phyloP scores from a whole-genome alignment of 148 eudicot species.

The Amaranthus hypochondriacus region DNA sequence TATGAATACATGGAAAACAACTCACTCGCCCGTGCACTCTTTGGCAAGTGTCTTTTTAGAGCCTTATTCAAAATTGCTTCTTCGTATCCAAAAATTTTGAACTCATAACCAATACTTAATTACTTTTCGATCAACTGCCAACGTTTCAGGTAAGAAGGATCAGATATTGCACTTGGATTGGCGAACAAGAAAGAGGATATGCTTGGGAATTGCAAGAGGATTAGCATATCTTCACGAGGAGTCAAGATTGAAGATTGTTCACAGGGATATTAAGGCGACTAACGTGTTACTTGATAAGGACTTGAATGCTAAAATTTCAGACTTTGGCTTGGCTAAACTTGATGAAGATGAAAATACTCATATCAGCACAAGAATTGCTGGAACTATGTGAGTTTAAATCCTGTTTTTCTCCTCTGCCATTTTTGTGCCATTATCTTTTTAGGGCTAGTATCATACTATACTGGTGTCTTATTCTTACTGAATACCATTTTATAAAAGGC shows the following conservation, averaged over 20 bases:
- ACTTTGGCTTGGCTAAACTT: conserved; percentile 87
- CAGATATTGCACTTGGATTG: conserved; percentile 39
- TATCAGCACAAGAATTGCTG: conserved; percentile 72
- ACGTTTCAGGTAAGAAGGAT: conserved; percentile 31
- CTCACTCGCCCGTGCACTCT: conserved; percentile 69
- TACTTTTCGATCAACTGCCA: not conserved
- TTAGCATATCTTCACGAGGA: conserved; percentile 57
- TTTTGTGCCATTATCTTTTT: too few species aligned
- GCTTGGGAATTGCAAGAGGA: conserved; percentile 50
- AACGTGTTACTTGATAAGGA: conserved; percentile 74
- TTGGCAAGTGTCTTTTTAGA: conserved; percentile 38
- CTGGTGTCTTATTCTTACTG: too few species aligned
- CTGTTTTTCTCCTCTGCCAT: not conserved
- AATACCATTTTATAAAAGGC: too few species aligned
- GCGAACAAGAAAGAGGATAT: conserved; percentile 46
- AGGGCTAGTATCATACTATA: too few species aligned
- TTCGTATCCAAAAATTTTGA: not conserved
- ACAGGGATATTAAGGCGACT: conserved; percentile 82
- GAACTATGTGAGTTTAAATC: conserved; percentile 55
- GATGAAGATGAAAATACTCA: conserved; percentile 77
- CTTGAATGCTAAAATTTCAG: conserved; percentile 73
- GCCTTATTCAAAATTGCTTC: not conserved
- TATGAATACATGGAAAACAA: conserved; percentile 89
- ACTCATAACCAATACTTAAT: not conserved
- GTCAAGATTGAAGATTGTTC: conserved; percentile 62